Base-by-base conservation (phyloP, 1,284 basidiomycete genomes). In the Schizophyllum commune region DNA sequence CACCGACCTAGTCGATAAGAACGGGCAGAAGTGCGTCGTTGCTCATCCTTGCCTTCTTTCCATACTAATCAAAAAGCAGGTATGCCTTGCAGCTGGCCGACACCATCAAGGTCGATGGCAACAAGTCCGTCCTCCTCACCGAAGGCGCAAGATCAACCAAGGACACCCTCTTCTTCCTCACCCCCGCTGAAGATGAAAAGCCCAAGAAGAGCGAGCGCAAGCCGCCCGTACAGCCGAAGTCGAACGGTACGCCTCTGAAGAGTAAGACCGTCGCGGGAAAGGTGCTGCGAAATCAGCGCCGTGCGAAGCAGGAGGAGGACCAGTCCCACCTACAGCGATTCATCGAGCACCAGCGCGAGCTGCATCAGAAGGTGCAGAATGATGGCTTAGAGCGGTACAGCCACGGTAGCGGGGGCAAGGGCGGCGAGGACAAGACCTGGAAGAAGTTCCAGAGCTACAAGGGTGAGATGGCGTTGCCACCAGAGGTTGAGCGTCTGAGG, bases 391-490 rank as follows among this genome's bases (percentile, higher is more conserved):
- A 89, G 63, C 89, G 88, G 68, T 98, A 88, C 72, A 91, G 92
- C 0, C 89, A 90, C 67, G 88, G 85, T 65, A 89, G 84, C 22
- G 84, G 79, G 58, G 86, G 81, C 2, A 77, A 74, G n/a, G 82
- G 83, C 21, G 88, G 89, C 47, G 89, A 92, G 67, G 91, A 91
- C 32, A 97, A 97, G 73, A 83, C 86, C 1, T 96, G 96, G 87
- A 96, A 96, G 73, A 87, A 89, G 65, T 99, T 98, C 77, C 94
- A 96, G 77, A 96, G 94, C 68, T 99, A 98, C 76, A 95, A 94
- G 74, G 89, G 96, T 51, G 96, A 98, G 72, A 91, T 84, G 21
- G 92, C 89, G 62, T 75, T 99, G 34, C 97, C 97, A 0, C 80
- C 81, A 52, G 88, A 92, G 62, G 86, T 87, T 2, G 90, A 94